These are phyloP conservation scores for Bolboschoenoplectus hybrid DNA, from an alignment of 202 grass and related monocot genomes.

Conservation along the genomic window DNA sequence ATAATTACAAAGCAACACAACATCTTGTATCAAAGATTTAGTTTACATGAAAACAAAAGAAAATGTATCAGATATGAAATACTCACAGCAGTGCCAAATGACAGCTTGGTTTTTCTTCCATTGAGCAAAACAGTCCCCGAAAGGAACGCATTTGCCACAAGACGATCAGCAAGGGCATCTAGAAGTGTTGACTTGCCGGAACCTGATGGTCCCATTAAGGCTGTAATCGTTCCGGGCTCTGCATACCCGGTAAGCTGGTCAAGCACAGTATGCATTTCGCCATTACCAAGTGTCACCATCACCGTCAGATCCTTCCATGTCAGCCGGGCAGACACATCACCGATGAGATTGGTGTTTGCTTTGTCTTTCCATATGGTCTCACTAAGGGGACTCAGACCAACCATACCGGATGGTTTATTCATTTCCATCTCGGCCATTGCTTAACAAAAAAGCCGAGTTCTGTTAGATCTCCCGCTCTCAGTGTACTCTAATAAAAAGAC, in stretches of 20 bases:
- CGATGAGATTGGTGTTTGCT: slow-evolving; percentile 46
- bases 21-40: background rate
- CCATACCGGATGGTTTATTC: slow-evolving; percentile 51
- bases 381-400: slow-evolving; percentile 83
- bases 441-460: slow-evolving; percentile 57
- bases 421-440: slow-evolving; percentile 79
- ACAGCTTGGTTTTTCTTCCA: slow-evolving; percentile 85
- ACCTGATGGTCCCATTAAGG: slow-evolving; percentile 85
- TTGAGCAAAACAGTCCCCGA: slow-evolving; percentile 80
- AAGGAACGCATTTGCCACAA: slow-evolving; percentile 84
- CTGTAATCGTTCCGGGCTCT: slow-evolving; percentile 83
- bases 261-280: slow-evolving; percentile 77
- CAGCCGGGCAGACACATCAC: slow-evolving; percentile 78
- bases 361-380: slow-evolving; percentile 82
- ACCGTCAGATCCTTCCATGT: slow-evolving; percentile 95
- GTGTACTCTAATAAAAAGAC: slow-evolving; percentile 23
- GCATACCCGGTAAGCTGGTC: slow-evolving; percentile 84
- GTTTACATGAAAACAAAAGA: background rate
- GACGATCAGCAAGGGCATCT: slow-evolving; percentile 79
- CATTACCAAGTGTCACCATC: slow-evolving; percentile 70
- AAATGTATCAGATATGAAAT: background rate
- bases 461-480: slow-evolving; percentile 39
- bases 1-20: background rate
- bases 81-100: slow-evolving; percentile 88
- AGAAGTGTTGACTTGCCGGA: slow-evolving; percentile 95